Evolutionary conservation across 2,329 filamentous ascomycete genomes (phyloP), one percentile per base, ranked within the genome.

Genomic region (Diaporthe destruens): DNA sequence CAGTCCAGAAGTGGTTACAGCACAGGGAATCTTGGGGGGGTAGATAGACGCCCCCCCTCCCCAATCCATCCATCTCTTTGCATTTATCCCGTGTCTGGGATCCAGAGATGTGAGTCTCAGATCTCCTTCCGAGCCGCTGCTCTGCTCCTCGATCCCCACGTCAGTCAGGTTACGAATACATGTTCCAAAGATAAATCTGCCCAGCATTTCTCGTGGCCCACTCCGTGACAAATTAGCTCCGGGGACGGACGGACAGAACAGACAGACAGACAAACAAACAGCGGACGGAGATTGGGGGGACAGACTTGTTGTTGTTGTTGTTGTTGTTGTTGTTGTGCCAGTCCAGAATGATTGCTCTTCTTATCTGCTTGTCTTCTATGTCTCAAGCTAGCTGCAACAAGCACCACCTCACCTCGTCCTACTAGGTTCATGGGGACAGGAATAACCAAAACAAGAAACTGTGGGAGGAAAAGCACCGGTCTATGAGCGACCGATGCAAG

Each of bases 401-500:
- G 34, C 29, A 36, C 32, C 42, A 32, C 36, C 9, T 25, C 23
- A 34, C 32, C 34, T 39, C 29, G 7, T 16, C 39, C 39, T 16
- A 25, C 39, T 16, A 25, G 59, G 34, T 29, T 29, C 29, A 5
- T 29, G 5, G 29, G 29, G 29, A 47, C 12, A 42, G 36, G 5
- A n/a, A 42, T 51, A 39, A 63, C 12, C 47, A 29, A 66, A 66
- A 66, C 47, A 51, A 59, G 55, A 18, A 36, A 53, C n/a, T 66
- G 61, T 66, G 61, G 59, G 32, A 47, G 39, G 29, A 39, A 53
- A 53, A 29, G 36, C 29, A 39, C 36, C 39, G 42, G 44, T 69
- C 71, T 72, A 72, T 69, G 55, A 61, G 32, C 44, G 67, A 69
- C 42, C 67, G 25, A 61, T 69, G 47, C 55, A 51, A 59, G 57